Base-by-base conservation (phyloP, 306 rosid genomes). In the Cicer pinnatifidum region DNA sequence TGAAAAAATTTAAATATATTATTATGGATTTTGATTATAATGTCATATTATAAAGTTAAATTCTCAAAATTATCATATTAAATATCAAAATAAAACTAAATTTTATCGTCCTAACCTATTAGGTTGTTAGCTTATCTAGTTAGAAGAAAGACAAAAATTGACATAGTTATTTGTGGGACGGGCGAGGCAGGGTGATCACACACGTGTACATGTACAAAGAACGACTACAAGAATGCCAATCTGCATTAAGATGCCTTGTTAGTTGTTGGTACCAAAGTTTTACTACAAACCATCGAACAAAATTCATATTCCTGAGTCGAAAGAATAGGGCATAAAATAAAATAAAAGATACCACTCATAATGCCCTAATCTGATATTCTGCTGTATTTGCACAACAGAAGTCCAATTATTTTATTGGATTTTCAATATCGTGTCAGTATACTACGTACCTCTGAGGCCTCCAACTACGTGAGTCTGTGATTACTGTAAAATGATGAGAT, bases 401-500 rank as follows among this genome's bases (percentile, higher is more conserved):
- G 5, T 33, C 35, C 63, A 37, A 19, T 33, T 8, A 64, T 63
- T 76, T 56, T 66, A 48, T 38, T 65, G 63, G 40, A 64, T 47
- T 82, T 13, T 51, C 52, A 71, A 71, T 40, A 11, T 47, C 61
- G 28, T 50, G 76, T 51, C 63, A 12, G 23, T 63, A 62, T 17
- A 28, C 35, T 6, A 39, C 70, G 37, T 28, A 72, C 47, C 48
- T 71, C 66, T 33, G 35, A 56, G 46, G 65, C 70, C 70, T 82
- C 57, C 28, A 57, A 83, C 56, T 68, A 47, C 23, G 72, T 51
- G 67, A 50, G 48, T 23, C 53, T 61, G 48, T 19, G 16, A 60
- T 51, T 44, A 61, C 72, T 12, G 62, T 66, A 69, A 75, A 80
- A 76, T 62, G 44, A 64, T n/a, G 53, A 8, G 50, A 45, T 33